Evolutionary conservation across 1,284 basidiomycete genomes (phyloP).

Genomic region (Meripilus lineatus): DNA sequence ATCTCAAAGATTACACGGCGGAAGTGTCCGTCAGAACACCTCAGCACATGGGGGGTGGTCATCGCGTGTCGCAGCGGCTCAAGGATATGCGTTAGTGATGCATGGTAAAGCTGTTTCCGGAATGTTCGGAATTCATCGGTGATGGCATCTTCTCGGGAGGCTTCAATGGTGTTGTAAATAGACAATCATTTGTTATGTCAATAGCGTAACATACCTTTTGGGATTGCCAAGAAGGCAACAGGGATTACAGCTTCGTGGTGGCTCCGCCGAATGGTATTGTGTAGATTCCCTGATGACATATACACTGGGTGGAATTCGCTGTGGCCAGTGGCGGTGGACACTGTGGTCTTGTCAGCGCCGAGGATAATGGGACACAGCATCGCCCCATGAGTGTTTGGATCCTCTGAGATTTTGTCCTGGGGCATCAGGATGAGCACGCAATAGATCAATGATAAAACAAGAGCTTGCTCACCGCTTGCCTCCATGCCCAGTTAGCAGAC

Average conservation of each 20-base stretch:
- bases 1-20: too few relatives aligned
- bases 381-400: slow-evolving; percentile 11
- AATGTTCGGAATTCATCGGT: slow-evolving; percentile 15
- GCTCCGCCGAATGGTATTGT: slow-evolving; percentile 16
- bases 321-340: slow-evolving; percentile 23
- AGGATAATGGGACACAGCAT: slow-evolving; percentile 18
- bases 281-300: slow-evolving; percentile 15
- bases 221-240: slow-evolving; percentile 20
- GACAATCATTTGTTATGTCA: not conserved
- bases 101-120: too few relatives aligned
- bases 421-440: slow-evolving; percentile 18
- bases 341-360: slow-evolving; percentile 25
- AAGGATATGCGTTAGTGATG: slow-evolving; percentile 15
- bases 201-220: slow-evolving; percentile 16
- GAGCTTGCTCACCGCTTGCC: slow-evolving; percentile 17
- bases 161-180: slow-evolving; percentile 5
- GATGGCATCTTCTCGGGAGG: slow-evolving; percentile 9
- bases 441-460: slow-evolving; percentile 10
- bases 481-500: slow-evolving; percentile 20
- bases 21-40: slow-evolving; percentile 22
- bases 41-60: slow-evolving; percentile 16
- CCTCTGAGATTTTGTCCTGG: slow-evolving; percentile 12
- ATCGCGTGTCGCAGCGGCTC: slow-evolving; percentile 15
- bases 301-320: slow-evolving; percentile 20
- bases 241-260: slow-evolving; percentile 17